Conservation (phyloP, 257 asterid genomes). For the Fraxinus pennsylvanica region DNA sequence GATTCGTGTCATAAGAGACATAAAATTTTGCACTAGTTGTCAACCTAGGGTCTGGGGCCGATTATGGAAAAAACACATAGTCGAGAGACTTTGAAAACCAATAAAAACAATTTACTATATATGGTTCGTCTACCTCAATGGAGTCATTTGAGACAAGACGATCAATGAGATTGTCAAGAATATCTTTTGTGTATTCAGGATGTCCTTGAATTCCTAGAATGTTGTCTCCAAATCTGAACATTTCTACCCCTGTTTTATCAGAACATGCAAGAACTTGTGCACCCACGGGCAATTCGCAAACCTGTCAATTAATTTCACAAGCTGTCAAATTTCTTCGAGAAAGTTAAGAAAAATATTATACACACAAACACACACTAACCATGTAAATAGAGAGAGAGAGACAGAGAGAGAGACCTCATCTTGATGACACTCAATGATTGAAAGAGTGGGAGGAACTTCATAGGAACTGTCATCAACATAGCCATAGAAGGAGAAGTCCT, state of each 20-base stretch:
- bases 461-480: slow-evolving; percentile 31
- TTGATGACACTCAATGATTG: slow-evolving; percentile 70
- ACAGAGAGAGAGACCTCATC: slow-evolving; percentile 54
- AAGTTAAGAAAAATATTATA: not conserved
- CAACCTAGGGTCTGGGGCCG: not conserved
- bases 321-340: not conserved
- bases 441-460: slow-evolving; percentile 49
- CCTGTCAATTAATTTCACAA: slow-evolving; percentile 31
- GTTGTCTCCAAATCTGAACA: slow-evolving; percentile 55
- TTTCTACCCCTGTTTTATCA: slow-evolving; percentile 67
- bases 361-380: not conserved
- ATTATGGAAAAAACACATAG: not conserved
- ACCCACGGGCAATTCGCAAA: slow-evolving; percentile 70
- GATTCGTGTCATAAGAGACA: no score
- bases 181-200: slow-evolving; percentile 78
- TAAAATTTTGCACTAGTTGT: not conserved
- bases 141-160: slow-evolving; percentile 45
- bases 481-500: slow-evolving; percentile 40
- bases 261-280: slow-evolving; percentile 65
- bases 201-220: slow-evolving; percentile 79
- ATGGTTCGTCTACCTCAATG: slow-evolving; percentile 42
- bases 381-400: no score
- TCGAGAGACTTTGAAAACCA: not conserved
- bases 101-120: not conserved
- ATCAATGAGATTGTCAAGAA: slow-evolving; percentile 56